Base-by-base conservation (phyloP, 768 basidiomycete genomes). In the Goffeauzyma gilvescens region DNA sequence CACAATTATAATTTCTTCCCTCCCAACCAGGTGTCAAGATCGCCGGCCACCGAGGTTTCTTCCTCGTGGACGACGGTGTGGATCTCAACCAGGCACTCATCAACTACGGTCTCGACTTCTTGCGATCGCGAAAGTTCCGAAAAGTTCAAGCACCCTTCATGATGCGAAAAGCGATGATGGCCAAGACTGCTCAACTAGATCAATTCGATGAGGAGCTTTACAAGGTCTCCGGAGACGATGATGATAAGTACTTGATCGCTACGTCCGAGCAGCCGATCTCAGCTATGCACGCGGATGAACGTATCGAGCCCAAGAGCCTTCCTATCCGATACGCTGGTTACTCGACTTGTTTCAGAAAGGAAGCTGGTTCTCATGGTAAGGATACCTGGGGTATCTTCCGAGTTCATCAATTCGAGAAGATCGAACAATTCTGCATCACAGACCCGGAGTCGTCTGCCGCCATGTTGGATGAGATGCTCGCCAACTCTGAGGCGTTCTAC, bases 351-450 rank as follows among this genome's bases (percentile, higher is more conserved):
- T 98, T 98, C 79, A 78, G 93, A 22, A 96, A 96, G 67, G 93
- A 98, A 68, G 93, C 93, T 2, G 93, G 93, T 25, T 81, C 86
- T 2, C 86, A 86, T 6, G 93, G 93, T 3, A 79, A 86, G 42
- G 93, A 98, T 54, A 95, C 90, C 72, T 95, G 93, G 87, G 93
- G 93, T 44, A 95, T 96, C 66, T 98, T 98, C 77, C 83, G 93
- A 18, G 90, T 98, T 42, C 93, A 98, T 61, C 93, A 98, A 66
- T 98, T 98, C 52, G 93, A 98, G 68, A 98, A 98, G 70, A 74
- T 98, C 40, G 93, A 98, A 62, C 71, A 96, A 69, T 96, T 96
- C 66, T 78, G 81, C 68, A 73, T 98, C 54, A 95, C 90, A 6
- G 80, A 85, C 20, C 89, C 93, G 1, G 79, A 82, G 52, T 80